Conservation (phyloP, 345 rosid genomes). For the Arabidopsis arenosa region DNA sequence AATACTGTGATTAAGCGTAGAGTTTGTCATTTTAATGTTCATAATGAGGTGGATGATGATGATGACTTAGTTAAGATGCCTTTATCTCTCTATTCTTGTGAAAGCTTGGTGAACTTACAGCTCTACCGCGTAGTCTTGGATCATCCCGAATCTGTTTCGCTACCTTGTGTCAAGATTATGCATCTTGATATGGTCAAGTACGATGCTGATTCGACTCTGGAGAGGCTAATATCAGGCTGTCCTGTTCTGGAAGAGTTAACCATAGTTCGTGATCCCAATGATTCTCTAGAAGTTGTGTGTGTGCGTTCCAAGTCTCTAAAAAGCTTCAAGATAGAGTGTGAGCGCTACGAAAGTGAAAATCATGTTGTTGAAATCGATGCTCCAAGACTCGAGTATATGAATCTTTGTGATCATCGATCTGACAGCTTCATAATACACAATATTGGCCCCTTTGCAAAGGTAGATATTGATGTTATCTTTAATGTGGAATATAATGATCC, state of each 20-base stretch:
- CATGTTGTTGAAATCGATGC: slow-evolving; percentile 30
- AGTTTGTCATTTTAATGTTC: slow-evolving; percentile 19
- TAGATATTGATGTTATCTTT: slow-evolving; percentile 31
- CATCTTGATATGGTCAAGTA: slow-evolving; percentile 24
- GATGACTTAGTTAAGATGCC: slow-evolving; percentile 30
- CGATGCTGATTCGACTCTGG: slow-evolving; percentile 34
- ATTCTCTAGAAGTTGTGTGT: slow-evolving; percentile 25
- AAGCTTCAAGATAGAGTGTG: slow-evolving; percentile 1
- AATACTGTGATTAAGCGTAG: slow-evolving; percentile 22
- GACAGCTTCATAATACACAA: slow-evolving; percentile 28
- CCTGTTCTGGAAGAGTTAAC: slow-evolving; percentile 34
- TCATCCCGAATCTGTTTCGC: slow-evolving; percentile 20
- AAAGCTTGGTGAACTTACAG: slow-evolving; percentile 10
- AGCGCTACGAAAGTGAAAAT: not conserved
- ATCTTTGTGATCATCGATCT: slow-evolving; percentile 30
- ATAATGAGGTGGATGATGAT: not conserved
- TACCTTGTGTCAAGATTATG: slow-evolving; percentile 42
- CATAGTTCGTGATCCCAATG: slow-evolving; percentile 20
- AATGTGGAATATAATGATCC: slow-evolving; percentile 9
- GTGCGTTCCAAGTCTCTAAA: slow-evolving; percentile 33
- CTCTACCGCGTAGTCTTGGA: slow-evolving; percentile 14
- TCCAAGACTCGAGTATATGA: slow-evolving; percentile 35
- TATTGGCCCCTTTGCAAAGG: slow-evolving; percentile 33
- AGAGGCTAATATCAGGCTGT: slow-evolving; percentile 32
- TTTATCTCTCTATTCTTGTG: slow-evolving; percentile 32